Evolutionary conservation across 2,329 filamentous ascomycete genomes (phyloP).

Genomic region (Aciculosporium take): DNA sequence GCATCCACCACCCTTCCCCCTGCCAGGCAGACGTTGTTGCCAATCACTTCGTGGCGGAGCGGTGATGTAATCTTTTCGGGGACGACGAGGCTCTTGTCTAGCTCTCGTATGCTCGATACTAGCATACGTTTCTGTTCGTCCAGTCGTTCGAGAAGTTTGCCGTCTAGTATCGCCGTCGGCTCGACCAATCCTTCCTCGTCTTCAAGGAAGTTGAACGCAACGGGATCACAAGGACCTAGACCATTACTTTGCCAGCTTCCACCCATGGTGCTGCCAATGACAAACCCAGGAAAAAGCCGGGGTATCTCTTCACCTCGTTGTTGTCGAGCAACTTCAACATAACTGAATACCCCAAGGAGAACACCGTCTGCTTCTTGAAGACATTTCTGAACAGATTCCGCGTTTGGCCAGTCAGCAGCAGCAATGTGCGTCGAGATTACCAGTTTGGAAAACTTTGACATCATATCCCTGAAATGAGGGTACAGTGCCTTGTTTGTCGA

Average conservation of each 20-base stretch:
- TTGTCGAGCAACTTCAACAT: slow-evolving; percentile 86
- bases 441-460: slow-evolving; percentile 99
- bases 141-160: slow-evolving; percentile 63
- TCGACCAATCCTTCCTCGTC: slow-evolving; percentile 62
- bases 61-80: slow-evolving; percentile 72
- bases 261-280: slow-evolving; percentile 68
- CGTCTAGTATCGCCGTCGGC: slow-evolving; percentile 60
- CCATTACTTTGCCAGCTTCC: slow-evolving; percentile 78
- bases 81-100: slow-evolving; percentile 70
- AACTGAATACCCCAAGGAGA: slow-evolving; percentile 83
- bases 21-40: slow-evolving; percentile 67
- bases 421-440: slow-evolving; percentile 97
- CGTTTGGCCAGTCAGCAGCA: slow-evolving; percentile 85
- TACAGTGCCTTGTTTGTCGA: slow-evolving; percentile 95
- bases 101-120: slow-evolving; percentile 68
- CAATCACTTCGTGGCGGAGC: slow-evolving; percentile 62
- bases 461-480: slow-evolving; percentile 96
- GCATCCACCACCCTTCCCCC: slow-evolving; percentile 72
- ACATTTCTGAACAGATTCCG: slow-evolving; percentile 89
- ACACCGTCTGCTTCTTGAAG: slow-evolving; percentile 96
- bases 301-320: slow-evolving; percentile 89
- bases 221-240: slow-evolving; percentile 49
- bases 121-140: slow-evolving; percentile 78
- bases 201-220: slow-evolving; percentile 73
- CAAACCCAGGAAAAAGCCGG: slow-evolving; percentile 84